Percentiles rank a stretch among this genome's conserved stretches.
These are phyloP conservation scores for Aureobasidium sp. DNA, from an alignment of 2,329 filamentous ascomycete genomes.

Conservation along the genomic window DNA sequence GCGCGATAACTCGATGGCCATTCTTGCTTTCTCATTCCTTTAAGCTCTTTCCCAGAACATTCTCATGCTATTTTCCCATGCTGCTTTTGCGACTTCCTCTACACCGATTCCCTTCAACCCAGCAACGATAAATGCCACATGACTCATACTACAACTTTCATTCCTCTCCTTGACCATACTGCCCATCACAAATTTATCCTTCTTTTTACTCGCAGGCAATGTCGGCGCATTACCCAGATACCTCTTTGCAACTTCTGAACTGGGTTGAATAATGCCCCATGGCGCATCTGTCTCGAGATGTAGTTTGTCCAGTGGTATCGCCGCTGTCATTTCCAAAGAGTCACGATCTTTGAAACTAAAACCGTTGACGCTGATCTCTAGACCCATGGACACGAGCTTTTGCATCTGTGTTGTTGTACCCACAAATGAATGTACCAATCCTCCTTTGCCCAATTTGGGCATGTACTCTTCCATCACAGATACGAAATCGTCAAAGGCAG, in stretches of 20 bases:
- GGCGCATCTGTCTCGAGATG: conserved; percentile 46
- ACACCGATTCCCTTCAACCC: conserved; percentile 40
- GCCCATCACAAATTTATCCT: conserved; percentile 38
- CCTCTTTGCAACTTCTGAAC: conserved; percentile 33
- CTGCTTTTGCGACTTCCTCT: conserved; percentile 37
- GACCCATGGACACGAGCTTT: conserved; percentile 30
- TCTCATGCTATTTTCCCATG: conserved; percentile 31
- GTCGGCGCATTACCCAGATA: conserved; percentile 36
- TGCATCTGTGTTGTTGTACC: conserved; percentile 36
- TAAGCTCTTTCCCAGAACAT: conserved; percentile 25
- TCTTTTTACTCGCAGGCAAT: conserved; percentile 41
- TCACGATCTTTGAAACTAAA: conserved; percentile 38
- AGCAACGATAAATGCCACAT: conserved; percentile 43
- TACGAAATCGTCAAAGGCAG: conserved; percentile 39
- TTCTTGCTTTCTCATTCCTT: neutral
- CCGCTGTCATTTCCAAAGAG: conserved; percentile 37
- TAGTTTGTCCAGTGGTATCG: conserved; percentile 35
- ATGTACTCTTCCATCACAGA: conserved; percentile 36
- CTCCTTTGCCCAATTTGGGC: conserved; percentile 29
- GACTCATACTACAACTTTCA: conserved; percentile 44
- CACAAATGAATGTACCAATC: conserved; percentile 37
- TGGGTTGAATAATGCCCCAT: conserved; percentile 39
- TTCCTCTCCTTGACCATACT: conserved; percentile 47
- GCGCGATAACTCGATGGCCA: no score
- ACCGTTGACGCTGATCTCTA: conserved; percentile 45